phyloP scores from a whole-genome alignment of 2,329 filamentous ascomycete species.

The Arthrobotrys megalospora region DNA sequence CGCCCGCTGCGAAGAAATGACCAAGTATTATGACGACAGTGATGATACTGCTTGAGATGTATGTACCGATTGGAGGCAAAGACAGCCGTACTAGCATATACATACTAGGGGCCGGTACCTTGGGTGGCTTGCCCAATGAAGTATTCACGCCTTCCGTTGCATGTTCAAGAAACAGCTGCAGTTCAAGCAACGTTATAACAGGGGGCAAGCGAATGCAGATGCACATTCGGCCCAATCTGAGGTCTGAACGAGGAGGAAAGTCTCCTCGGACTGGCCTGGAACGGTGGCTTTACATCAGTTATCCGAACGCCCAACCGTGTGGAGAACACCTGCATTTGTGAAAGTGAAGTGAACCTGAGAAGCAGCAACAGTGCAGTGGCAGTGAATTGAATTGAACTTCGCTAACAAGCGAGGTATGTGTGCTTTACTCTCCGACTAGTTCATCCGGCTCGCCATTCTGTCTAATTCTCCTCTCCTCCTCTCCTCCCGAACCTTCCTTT shows the following conservation, averaged over 20 bases:
- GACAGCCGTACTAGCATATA: not conserved
- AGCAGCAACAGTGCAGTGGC: constrained; percentile 5
- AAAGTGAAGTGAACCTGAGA: constrained; percentile 12
- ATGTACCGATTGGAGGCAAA: constrained; percentile 19
- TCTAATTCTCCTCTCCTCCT: constrained; percentile 1
- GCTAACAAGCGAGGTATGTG: constrained; percentile 47
- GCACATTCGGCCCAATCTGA: constrained; percentile 20
- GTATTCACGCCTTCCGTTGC: constrained; percentile 9
- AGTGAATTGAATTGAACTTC: constrained; percentile 24
- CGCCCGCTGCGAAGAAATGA: not conserved
- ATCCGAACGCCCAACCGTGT: constrained; percentile 17
- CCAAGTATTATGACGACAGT: constrained; percentile 5
- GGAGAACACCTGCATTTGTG: constrained; percentile 3
- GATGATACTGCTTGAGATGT: not conserved
- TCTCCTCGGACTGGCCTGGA: constrained; percentile 18
- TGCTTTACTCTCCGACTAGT: constrained; percentile 49
- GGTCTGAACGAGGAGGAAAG: constrained; percentile 14
- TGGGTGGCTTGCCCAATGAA: constrained; percentile 15
- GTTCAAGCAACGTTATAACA: constrained; percentile 14
- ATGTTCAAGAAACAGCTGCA: constrained; percentile 11
- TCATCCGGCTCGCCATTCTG: constrained; percentile 26
- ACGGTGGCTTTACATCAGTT: constrained; percentile 9
- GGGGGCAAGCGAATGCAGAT: constrained; percentile 35
- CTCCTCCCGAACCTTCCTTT: not conserved
- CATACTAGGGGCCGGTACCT: not conserved